Evolutionary conservation across 1,284 basidiomycete genomes (phyloP), one percentile per base, ranked within the genome.

Genomic region (Puccinia coronata): DNA sequence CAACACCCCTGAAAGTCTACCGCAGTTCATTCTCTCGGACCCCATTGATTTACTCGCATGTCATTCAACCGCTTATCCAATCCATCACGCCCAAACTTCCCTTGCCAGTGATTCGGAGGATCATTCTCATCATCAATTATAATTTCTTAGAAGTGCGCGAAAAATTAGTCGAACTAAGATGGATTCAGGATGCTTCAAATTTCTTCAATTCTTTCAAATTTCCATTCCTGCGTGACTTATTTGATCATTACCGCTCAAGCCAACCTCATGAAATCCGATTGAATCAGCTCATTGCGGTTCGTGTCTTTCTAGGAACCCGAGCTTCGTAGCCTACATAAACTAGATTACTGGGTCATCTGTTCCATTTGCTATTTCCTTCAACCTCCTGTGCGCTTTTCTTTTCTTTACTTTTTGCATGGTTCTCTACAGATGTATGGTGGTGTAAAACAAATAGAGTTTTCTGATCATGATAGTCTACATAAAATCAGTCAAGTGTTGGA

Each of bases 21-120:
- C 79, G 79, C n/a, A 73, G 59, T 51, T 74, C 79, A 25, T 81
- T 81, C 47, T 81, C 79, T n/a, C n/a, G 71, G 14, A 81, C 79
- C 18, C 79, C 79, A 53, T 59, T 81, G 11, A 25, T 81, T 28
- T 81, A 81, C 34, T 72, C 70, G 0, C 69, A 81, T 55, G 23
- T 61, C 39, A 61, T 81, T 28, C 28, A 51, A 25, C 79, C 53
- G 25, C 16, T 74, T 5, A 47, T 80, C 31, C 55, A 80, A 36
- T 51, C 55, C 31, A 20, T 72, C 47, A 36, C 34, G 59, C 59
- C 67, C 1, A 47, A 69, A 47, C 28, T 69, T n/a, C 67, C 41
- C n/a, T 20, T 51, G 8, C 3, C 67, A 23, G n/a, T 69, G n/a
- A 69, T 69, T 1, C 28, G n/a, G 8, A 47, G 67, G 25, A 49